phyloP scores from a whole-genome alignment of 257 asterid species.

The Gentiana straminea region DNA sequence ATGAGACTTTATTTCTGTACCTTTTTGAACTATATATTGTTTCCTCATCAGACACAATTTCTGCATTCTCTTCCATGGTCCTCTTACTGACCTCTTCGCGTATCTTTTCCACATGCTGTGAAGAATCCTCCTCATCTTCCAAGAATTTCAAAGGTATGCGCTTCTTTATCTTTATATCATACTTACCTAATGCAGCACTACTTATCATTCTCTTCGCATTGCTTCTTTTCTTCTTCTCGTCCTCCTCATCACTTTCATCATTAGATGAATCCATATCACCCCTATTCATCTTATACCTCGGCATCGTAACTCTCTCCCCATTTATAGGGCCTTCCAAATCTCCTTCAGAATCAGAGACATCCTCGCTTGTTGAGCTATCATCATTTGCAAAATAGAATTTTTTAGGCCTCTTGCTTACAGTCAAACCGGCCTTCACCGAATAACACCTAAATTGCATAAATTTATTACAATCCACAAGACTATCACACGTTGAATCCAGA shows the following conservation, averaged over 20 bases:
- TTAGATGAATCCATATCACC: constrained; percentile 42
- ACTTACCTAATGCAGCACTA: constrained; percentile 71
- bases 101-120: constrained; percentile 49
- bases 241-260: constrained; percentile 25
- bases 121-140: constrained; percentile 61
- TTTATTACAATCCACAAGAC: constrained; percentile 15
- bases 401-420: constrained; percentile 9
- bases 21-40: constrained; percentile 59
- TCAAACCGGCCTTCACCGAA: constrained; percentile 21
- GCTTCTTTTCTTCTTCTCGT: constrained; percentile 18
- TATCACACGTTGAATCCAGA: constrained; percentile 10
- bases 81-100: constrained; percentile 48
- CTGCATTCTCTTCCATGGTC: constrained; percentile 27
- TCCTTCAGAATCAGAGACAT: constrained; percentile 15
- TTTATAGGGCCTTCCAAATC: constrained; percentile 11
- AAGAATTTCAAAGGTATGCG: constrained; percentile 49
- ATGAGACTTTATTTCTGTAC: constrained; percentile 22
- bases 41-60: constrained; percentile 32
- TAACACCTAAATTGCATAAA: constrained; percentile 23
- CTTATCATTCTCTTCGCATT: constrained; percentile 26
- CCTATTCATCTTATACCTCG: constrained; percentile 18
- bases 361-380: constrained; percentile 20
- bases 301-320: constrained; percentile 32
- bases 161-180: constrained; percentile 51
- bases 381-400: constrained; percentile 25